Percentiles rank a stretch among this genome's conserved stretches.
These are phyloP conservation scores for Dicorynia guianensis DNA, from an alignment of 306 rosid genomes.

Conservation along the genomic window DNA sequence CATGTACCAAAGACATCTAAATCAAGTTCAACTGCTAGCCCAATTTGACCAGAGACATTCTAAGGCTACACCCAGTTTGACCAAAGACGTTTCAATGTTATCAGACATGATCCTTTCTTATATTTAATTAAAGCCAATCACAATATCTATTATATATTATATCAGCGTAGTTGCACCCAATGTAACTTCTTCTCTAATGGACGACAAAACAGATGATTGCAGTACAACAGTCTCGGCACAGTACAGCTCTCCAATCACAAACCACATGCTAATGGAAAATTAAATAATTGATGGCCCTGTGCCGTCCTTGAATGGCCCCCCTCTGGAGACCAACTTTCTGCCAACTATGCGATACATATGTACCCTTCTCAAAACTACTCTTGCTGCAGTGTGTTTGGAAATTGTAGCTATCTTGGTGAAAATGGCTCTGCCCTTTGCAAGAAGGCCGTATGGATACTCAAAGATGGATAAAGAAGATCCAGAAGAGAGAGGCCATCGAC, in stretches of 20 bases:
- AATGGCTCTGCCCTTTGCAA: constrained; percentile 26
- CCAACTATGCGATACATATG: background rate
- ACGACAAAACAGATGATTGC: background rate
- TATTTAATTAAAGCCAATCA: background rate
- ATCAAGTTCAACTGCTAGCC: too few relatives aligned
- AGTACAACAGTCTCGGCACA: too few relatives aligned
- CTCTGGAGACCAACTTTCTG: too few relatives aligned
- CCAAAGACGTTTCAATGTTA: background rate
- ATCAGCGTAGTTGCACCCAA: too few relatives aligned
- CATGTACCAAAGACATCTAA: too few relatives aligned
- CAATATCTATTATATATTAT: too few relatives aligned
- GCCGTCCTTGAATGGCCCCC: background rate
- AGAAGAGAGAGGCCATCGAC: constrained; percentile 53
- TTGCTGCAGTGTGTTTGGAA: too few relatives aligned
- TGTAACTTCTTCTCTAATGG: too few relatives aligned
- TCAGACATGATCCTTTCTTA: background rate
- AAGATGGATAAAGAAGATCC: constrained; percentile 65
- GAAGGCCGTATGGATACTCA: constrained; percentile 42
- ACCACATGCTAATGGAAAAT: background rate
- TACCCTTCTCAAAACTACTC: background rate
- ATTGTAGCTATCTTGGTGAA: background rate
- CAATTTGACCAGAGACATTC: too few relatives aligned
- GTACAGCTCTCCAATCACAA: background rate
- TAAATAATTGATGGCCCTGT: background rate
- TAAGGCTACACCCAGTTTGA: too few relatives aligned